Conservation (phyloP, 768 basidiomycete genomes). For the Rickenella mellea region DNA sequence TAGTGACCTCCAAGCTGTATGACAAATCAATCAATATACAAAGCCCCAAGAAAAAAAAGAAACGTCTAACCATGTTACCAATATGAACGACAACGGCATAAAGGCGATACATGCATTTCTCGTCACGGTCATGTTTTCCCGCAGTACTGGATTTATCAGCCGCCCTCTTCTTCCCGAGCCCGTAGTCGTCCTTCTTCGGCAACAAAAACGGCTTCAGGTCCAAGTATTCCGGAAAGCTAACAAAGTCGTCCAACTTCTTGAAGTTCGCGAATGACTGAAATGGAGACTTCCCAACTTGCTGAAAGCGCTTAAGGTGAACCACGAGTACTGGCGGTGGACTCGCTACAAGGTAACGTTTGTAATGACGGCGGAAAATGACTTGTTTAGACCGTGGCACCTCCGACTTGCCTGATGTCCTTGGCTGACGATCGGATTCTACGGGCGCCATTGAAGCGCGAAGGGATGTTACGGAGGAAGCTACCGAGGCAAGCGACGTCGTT, state of each 20-base stretch:
- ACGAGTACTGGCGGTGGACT: slow-evolving; percentile 81
- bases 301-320: slow-evolving; percentile 91
- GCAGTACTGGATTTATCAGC: not conserved
- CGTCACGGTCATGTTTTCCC: slow-evolving; percentile 11
- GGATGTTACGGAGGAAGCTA: slow-evolving; percentile 20
- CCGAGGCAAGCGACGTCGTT: slow-evolving; percentile 20
- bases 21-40: not conserved
- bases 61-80: slow-evolving; percentile 68
- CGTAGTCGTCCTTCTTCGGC: slow-evolving; percentile 56
- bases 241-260: slow-evolving; percentile 87
- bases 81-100: slow-evolving; percentile 84
- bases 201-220: slow-evolving; percentile 84
- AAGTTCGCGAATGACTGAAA: slow-evolving; percentile 51
- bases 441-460: slow-evolving; percentile 18
- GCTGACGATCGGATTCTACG: slow-evolving; percentile 12
- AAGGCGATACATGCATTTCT: slow-evolving; percentile 53
- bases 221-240: slow-evolving; percentile 81
- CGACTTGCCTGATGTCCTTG: not conserved
- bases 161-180: slow-evolving; percentile 7
- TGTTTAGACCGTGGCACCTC: slow-evolving; percentile 47
- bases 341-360: slow-evolving; percentile 91
- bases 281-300: slow-evolving; percentile 64
- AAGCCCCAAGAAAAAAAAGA: not conserved
- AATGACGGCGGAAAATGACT: slow-evolving; percentile 72
- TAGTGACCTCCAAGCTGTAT: slow-evolving; percentile 81